Evolutionary conservation across 2,329 filamentous ascomycete species (phyloP), one percentile per base, ranked within the genome.

Genomic region (Cytospora mali): DNA sequence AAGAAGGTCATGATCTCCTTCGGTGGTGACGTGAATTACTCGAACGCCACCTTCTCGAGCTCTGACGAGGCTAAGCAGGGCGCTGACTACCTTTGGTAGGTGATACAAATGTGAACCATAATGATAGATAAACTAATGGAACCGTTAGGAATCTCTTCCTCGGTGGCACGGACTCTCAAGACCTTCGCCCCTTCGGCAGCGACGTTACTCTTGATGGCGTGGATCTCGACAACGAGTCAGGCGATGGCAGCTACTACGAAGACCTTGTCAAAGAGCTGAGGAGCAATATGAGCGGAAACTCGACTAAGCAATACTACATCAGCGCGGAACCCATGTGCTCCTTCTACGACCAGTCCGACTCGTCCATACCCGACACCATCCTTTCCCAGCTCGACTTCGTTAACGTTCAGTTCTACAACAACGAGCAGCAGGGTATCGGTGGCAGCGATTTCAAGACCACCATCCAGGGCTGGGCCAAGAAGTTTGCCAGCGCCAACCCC

Each of bases 361-460:
- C 48, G 27, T 64, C 58, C 7, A 62, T 64, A 16, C 58, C 58
- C 6, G 29, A 42, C 31, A 53, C 48, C 25, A 21, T 61, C 6
- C 54, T 64, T 21, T 25, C 55, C 14, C 42, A 57, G 35, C 25
- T 61, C 9, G 39, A 64, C 58, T 64, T 56, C 11, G 33, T 62
- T 11, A 64, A 58, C 62, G 13, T 64, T 5, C 62, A 64, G 13
- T 64, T 64, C 29, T 64, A 64, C 58, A 64, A 64, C 49, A 55
- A 64, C 39, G 39, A 49, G 18, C 6, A 23, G 4, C 54, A 64
- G 18, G 62, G 55, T 1, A 51, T 64, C 11, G 62, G 62, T 3
- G 62, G 58, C 18, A 54, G 25, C 4, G 53, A 46, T 1, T 64
- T 64, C 29, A n/a, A 57, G 7, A 31, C 16, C 11, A 31, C 23